Evolutionary conservation across 2,329 filamentous ascomycete species (phyloP), one percentile per base, ranked within the genome.

Genomic region (Scleromitrula shiraiana): DNA sequence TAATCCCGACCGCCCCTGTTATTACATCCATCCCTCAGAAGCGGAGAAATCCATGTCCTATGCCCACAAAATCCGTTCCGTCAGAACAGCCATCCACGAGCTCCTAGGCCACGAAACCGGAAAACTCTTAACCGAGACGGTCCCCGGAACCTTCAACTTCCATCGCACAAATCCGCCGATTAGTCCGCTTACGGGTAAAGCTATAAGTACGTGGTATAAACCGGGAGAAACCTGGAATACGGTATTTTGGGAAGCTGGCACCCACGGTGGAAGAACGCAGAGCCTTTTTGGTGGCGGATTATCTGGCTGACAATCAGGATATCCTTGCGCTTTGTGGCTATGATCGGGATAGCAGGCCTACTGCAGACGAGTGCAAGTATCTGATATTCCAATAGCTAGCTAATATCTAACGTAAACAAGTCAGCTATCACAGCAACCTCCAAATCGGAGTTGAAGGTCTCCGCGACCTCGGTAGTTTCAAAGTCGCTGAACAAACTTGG

Each of bases 61-160:
- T 8, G 19, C 12, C 2, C 12, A n/a, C 17, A 37, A 10, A 4
- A 20, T 37, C 7, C n/a, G 33, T 10, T 37, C 17, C 7, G 4
- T 37, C 7, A 37, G 9, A 2, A n/a, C 12, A 9, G 12, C 33
- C 4, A 37, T 88, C 8, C 84, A 88, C 65, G 80, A 82, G 60
- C 72, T 83, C 4, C 67, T 82, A 2, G 80, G 80, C 10, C 80
- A 83, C 53, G 79, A 80, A 10, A 83, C 79, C 32, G 79, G 79
- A 9, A 79, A 77, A 59, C 68, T 84, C 15, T 68, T 84, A 27
- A 69, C 72, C 20, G 53, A 78, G 83, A 60, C 73, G 68, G 1
- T 59, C 66, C 20, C 26, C 2, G 64, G 67, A 0, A 74, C 74
- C 9, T 82, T 67, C 68, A 83, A 83, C 61, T 84, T 85, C 57